Evolutionary conservation across 352 stramenopile genomes (phyloP), one percentile per base, ranked within the genome.

Genomic region (Phytophthora capsici): DNA sequence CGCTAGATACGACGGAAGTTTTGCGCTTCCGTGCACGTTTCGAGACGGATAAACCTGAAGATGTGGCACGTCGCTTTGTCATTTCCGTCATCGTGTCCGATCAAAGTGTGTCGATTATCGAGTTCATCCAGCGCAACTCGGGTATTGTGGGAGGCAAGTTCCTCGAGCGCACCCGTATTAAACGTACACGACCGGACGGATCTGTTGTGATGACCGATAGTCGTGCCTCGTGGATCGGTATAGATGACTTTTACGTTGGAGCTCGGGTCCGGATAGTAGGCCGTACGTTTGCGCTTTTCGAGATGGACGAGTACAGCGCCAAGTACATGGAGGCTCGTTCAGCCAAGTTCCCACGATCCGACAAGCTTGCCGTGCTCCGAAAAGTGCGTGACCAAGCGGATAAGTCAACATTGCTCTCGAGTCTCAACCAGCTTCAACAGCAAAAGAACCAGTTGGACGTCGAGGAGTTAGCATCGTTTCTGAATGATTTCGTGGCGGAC

Each of bases 281-380:
- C n/a, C 82, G 78, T 16, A 78, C 54, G 10, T 94, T 94, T 38
- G 45, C 89, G 13, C 80, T 94, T 23, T 89, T 84, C 44, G 86
- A 94, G 63, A 90, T 94, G 82, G 86, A 94, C 57, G 84, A 94
- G 58, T 90, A 94, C 70, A 93, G 81, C 45, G 79, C 84, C 43
- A 90, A 90, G 48, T 93, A 88, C 61, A 94, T 94, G 86, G 86
- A 95, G 41, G 57, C 61, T 6, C 81, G 87, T 30, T 47, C 71
- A n/a, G 36, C 55, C 32, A 84, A 85, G 47, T 94, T 94, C 61
- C 67, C 80, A 6, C 76, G 82, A 1, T 88, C 84, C 0, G 80
- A 93, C 68, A 87, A 87, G 51, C 77, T 89, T 30, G 69, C 63
- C 17, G 78, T 89, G 46, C 59, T 91, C 20, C 77, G 78, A 48